Conservation (phyloP, 2,329 filamentous ascomycete species). For the Pseudophaeomoniella oleicola region DNA sequence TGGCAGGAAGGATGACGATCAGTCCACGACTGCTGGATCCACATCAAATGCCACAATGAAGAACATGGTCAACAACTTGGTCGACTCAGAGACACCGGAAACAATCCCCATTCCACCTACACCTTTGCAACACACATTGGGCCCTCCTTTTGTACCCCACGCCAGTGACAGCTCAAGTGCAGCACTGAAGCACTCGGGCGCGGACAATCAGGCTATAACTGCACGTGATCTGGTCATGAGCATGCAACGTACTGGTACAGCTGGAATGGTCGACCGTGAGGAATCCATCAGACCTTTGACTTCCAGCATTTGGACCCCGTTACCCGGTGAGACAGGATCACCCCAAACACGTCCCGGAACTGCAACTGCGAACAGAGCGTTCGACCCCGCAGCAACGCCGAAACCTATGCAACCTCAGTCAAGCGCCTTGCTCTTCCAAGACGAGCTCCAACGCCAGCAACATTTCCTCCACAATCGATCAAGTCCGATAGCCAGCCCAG, state of each 20-base stretch:
- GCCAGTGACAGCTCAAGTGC: no score
- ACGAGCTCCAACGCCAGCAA: conserved; percentile 14
- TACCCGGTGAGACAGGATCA: conserved; percentile 23
- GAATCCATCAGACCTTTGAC: conserved; percentile 11
- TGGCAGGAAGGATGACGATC: conserved; percentile 10
- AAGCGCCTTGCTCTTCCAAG: conserved; percentile 15
- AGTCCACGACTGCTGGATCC: conserved; percentile 31
- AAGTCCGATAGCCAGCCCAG: conserved; percentile 6
- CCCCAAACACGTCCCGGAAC: conserved; percentile 21
- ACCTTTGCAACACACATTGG: no score
- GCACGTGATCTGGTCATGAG: conserved; percentile 8
- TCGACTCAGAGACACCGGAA: conserved; percentile 26
- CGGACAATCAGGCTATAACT: no score
- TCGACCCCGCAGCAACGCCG: no score
- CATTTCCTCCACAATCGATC: conserved; percentile 4
- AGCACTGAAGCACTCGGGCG: no score
- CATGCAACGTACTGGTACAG: conserved; percentile 6
- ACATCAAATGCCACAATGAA: conserved; percentile 37
- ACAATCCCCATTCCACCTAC: no score
- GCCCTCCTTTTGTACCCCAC: no score
- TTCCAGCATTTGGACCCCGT: conserved; percentile 30
- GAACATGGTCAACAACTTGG: conserved; percentile 44
- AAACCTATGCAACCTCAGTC: conserved; percentile 13
- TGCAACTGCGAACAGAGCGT: conserved; percentile 11
- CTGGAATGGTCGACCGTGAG: conserved; percentile 1